These are phyloP conservation scores for Amorphotheca resinae DNA, from an alignment of 495 filamentous ascomycete genomes.

Conservation along the genomic window DNA sequence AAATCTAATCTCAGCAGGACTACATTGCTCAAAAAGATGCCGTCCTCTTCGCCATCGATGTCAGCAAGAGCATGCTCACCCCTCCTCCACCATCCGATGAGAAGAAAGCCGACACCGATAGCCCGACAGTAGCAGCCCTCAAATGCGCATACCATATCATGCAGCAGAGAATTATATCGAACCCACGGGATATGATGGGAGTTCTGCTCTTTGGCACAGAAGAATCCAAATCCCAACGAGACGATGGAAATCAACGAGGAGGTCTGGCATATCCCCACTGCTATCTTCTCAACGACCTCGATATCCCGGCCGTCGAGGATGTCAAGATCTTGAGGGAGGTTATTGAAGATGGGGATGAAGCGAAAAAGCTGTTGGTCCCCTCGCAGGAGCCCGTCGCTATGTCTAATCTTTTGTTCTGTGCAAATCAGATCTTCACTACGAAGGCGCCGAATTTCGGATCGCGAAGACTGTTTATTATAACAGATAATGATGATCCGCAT, in stretches of 20 bases:
- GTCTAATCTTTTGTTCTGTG: constrained; percentile 86
- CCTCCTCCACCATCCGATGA: constrained; percentile 48
- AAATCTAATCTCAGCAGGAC: constrained; percentile 20
- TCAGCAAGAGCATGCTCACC: constrained; percentile 80
- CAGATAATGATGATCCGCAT: constrained; percentile 88
- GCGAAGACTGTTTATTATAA: constrained; percentile 84
- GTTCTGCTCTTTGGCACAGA: constrained; percentile 89
- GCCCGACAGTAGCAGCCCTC: constrained; percentile 66
- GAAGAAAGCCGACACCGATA: constrained; percentile 62
- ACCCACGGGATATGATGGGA: constrained; percentile 95
- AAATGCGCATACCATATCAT: constrained; percentile 93
- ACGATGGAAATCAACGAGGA: constrained; percentile 46
- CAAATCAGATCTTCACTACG: constrained; percentile 92
- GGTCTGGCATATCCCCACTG: constrained; percentile 74
- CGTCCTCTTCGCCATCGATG: constrained; percentile 87
- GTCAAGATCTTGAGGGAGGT: constrained; percentile 67
- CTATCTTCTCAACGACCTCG: constrained; percentile 82
- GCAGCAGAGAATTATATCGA: constrained; percentile 96
- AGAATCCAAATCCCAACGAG: constrained; percentile 67
- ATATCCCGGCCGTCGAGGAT: constrained; percentile 74
- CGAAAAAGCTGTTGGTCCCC: constrained; percentile 55
- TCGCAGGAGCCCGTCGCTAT: constrained; percentile 62
- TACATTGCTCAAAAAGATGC: constrained; percentile 94
- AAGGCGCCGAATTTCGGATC: constrained; percentile 92
- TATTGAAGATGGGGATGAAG: constrained; percentile 59